Evolutionary conservation across 2,329 filamentous ascomycete genomes (phyloP).

Genomic region (Fusarium sp.): DNA sequence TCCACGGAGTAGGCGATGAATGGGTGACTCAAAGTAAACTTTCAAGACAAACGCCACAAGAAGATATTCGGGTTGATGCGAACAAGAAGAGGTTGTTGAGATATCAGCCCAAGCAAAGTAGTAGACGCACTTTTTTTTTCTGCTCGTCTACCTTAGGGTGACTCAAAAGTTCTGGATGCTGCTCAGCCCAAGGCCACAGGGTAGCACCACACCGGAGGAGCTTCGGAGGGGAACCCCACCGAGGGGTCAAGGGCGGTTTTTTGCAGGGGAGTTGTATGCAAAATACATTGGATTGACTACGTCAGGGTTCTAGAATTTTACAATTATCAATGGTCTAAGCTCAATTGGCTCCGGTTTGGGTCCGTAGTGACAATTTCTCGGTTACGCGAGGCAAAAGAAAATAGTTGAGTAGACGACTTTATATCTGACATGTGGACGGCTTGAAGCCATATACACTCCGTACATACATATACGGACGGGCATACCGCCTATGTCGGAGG

Average conservation of each 20-base stretch:
- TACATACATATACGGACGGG: background rate
- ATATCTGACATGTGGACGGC: background rate
- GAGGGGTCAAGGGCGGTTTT: slow-evolving; percentile 35
- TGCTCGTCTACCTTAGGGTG: slow-evolving; percentile 4
- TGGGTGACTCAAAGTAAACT: slow-evolving; percentile 21
- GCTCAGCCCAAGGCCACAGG: slow-evolving; percentile 4
- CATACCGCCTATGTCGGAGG: slow-evolving; percentile 18
- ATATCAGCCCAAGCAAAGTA: background rate
- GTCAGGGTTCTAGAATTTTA: slow-evolving; percentile 43
- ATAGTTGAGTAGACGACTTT: background rate
- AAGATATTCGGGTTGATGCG: slow-evolving; percentile 14
- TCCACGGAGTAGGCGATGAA: slow-evolving; percentile 27
- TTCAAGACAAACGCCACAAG: slow-evolving; percentile 30
- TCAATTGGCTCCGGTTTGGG: slow-evolving; percentile 42
- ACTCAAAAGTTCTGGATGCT: slow-evolving; percentile 33
- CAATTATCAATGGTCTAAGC: slow-evolving; percentile 46
- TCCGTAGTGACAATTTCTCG: slow-evolving; percentile 18
- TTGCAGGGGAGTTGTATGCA: slow-evolving; percentile 27
- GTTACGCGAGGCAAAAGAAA: slow-evolving; percentile 7
- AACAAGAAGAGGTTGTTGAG: slow-evolving; percentile 10
- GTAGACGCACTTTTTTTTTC: slow-evolving; percentile 25
- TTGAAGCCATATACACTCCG: background rate
- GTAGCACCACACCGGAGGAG: slow-evolving; percentile 40
- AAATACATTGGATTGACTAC: slow-evolving; percentile 35
- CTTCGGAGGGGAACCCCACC: slow-evolving; percentile 48